Conservation (phyloP, 768 basidiomycete species). For the Leccinum broughii region DNA sequence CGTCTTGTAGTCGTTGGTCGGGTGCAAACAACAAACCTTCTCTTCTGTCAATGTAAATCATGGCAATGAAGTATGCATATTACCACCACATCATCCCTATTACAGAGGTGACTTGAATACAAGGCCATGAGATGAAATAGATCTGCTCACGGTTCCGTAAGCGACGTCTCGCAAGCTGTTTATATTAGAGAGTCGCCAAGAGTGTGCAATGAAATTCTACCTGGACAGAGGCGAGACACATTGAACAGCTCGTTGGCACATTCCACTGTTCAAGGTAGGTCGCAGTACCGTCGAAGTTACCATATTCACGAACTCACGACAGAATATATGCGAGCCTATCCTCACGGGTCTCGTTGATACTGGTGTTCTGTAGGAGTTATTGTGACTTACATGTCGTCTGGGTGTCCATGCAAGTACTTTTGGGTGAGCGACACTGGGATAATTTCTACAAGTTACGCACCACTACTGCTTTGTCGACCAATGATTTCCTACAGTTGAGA, state of each 20-base stretch:
- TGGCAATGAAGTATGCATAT: conserved; percentile 12
- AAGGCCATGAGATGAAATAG: background rate
- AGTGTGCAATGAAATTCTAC: conserved; percentile 33
- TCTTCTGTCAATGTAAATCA: conserved; percentile 5
- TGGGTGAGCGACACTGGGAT: background rate
- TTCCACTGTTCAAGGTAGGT: conserved; percentile 49
- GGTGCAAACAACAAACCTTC: conserved; percentile 79
- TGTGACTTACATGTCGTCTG: conserved; percentile 53
- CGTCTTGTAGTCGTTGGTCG: conserved; percentile 90
- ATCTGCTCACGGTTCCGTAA: conserved; percentile 70
- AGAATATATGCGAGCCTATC: conserved; percentile 85
- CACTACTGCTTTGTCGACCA: conserved; percentile 82
- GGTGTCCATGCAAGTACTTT: background rate
- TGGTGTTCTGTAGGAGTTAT: background rate
- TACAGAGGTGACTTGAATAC: background rate
- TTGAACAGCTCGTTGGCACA: conserved; percentile 87
- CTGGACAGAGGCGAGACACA: conserved; percentile 75
- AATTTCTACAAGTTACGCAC: conserved; percentile 46
- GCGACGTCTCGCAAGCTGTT: conserved; percentile 75
- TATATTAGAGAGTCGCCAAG: conserved; percentile 5
- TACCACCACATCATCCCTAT: conserved; percentile 60
- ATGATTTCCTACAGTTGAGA: conserved; percentile 65
- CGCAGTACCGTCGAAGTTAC: background rate
- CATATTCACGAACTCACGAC: conserved; percentile 44
- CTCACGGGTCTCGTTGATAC: background rate